These are phyloP conservation scores for Phaeomoniella chlamydospora DNA, from an alignment of 2,329 filamentous ascomycete genomes.

Conservation along the genomic window DNA sequence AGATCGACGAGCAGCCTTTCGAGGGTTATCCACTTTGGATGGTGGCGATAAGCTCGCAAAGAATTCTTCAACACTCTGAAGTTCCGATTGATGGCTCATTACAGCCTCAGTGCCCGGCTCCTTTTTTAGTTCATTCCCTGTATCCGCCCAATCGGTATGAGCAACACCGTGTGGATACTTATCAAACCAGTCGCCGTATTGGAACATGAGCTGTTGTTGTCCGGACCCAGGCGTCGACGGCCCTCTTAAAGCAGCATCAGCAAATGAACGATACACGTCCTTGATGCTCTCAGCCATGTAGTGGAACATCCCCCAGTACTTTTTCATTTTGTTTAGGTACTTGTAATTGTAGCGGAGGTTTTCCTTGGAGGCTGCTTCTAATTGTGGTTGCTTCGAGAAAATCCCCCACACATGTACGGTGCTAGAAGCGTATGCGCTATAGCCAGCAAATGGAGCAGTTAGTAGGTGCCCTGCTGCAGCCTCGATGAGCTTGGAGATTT, in stretches of 20 bases:
- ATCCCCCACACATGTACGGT: slow-evolving; percentile 90
- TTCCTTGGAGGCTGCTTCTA: slow-evolving; percentile 66
- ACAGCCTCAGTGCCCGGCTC: slow-evolving; percentile 64
- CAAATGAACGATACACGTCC: slow-evolving; percentile 70
- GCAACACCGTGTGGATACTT: slow-evolving; percentile 86
- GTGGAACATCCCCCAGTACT: slow-evolving; percentile 97
- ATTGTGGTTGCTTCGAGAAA: slow-evolving; percentile 65
- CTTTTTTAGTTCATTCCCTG: slow-evolving; percentile 50
- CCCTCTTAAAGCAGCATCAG: slow-evolving; percentile 64
- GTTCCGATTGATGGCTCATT: slow-evolving; percentile 71
- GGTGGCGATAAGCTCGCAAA: slow-evolving; percentile 65
- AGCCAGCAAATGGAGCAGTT: slow-evolving; percentile 84
- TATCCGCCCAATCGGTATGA: slow-evolving; percentile 68
- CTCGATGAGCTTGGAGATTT: slow-evolving; percentile 70
- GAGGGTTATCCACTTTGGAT: slow-evolving; percentile 23
- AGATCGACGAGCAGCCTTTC: slow-evolving; percentile 2
- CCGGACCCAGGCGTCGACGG: slow-evolving; percentile 17
- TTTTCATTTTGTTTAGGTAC: slow-evolving; percentile 88
- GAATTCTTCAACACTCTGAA: slow-evolving; percentile 92
- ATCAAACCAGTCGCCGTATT: slow-evolving; percentile 97
- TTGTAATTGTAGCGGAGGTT: slow-evolving; percentile 79
- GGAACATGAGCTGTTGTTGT: slow-evolving; percentile 45
- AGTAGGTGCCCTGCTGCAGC: slow-evolving; percentile 69
- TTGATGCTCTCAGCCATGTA: slow-evolving; percentile 90
- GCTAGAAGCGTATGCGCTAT: slow-evolving; percentile 84